These are phyloP conservation scores for Erysimum cheiri DNA, from an alignment of 441 rosid species.

Conservation along the genomic window DNA sequence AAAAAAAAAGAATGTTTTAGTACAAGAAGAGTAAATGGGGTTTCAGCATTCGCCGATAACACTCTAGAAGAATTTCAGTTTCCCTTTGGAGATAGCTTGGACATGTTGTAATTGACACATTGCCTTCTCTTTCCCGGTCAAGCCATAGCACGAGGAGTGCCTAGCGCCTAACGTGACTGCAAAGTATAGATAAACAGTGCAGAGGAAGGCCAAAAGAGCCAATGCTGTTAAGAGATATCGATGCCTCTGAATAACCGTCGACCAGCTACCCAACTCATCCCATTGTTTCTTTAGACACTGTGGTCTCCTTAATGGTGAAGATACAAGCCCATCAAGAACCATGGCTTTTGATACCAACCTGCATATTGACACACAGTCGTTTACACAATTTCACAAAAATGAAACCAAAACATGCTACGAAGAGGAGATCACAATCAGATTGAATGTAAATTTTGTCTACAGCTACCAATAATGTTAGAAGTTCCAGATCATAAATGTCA, in stretches of 20 bases:
- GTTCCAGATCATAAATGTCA: neutral
- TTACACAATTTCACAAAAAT: neutral
- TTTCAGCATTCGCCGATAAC: neutral
- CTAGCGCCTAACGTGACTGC: slow-evolving; percentile 75
- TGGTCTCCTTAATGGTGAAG: slow-evolving; percentile 81
- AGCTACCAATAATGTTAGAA: neutral
- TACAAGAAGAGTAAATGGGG: slow-evolving; percentile 29
- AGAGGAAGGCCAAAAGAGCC: slow-evolving; percentile 74
- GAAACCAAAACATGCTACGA: neutral
- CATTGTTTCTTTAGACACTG: slow-evolving; percentile 69
- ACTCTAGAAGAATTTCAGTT: slow-evolving; percentile 65
- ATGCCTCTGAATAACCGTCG: slow-evolving; percentile 74
- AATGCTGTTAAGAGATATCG: slow-evolving; percentile 85
- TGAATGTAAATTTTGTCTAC: neutral
- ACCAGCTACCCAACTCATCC: slow-evolving; percentile 86
- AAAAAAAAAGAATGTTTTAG: slow-evolving; percentile 22
- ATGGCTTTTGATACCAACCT: slow-evolving; percentile 43
- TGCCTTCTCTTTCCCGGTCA: slow-evolving; percentile 64
- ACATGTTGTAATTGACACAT: slow-evolving; percentile 63
- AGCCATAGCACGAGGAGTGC: slow-evolving; percentile 64
- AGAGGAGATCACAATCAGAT: slow-evolving; percentile 9
- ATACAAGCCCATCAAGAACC: slow-evolving; percentile 77
- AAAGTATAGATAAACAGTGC: slow-evolving; percentile 89
- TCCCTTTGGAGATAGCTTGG: slow-evolving; percentile 63
- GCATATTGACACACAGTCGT: slow-evolving; percentile 20